phyloP scores from a whole-genome alignment of 2,329 filamentous ascomycete species.

The Aureobasidium sp. region DNA sequence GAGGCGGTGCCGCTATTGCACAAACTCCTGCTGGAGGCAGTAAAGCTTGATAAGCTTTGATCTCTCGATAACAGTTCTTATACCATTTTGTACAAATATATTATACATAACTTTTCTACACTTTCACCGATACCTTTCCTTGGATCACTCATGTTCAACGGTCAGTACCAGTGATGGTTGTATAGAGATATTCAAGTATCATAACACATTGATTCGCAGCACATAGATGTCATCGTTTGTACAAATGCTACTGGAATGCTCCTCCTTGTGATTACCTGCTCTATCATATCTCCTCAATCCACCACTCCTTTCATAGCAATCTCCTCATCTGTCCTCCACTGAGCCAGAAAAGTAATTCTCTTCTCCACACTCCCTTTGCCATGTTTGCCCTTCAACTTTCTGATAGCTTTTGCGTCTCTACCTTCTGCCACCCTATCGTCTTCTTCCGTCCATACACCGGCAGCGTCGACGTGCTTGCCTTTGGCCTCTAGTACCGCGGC shows the following conservation, averaged over 20 bases:
- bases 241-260: too few relatives aligned
- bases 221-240: too few relatives aligned
- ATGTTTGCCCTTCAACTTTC: slow-evolving; percentile 50
- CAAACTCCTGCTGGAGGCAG: neutral
- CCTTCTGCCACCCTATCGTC: slow-evolving; percentile 60
- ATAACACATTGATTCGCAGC: too few relatives aligned
- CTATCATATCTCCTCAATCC: too few relatives aligned
- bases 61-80: too few relatives aligned
- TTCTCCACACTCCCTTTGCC: slow-evolving; percentile 41
- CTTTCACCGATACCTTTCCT: too few relatives aligned
- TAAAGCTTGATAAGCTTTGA: neutral
- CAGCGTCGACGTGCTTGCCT: slow-evolving; percentile 35
- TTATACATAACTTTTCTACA: too few relatives aligned
- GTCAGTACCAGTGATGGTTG: too few relatives aligned
- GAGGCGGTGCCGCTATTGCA: neutral
- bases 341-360: slow-evolving; percentile 31
- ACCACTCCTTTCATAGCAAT: neutral
- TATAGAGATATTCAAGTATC: too few relatives aligned
- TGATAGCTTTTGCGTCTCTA: slow-evolving; percentile 39
- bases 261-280: too few relatives aligned
- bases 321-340: slow-evolving; percentile 20
- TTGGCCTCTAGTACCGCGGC: slow-evolving; percentile 52
- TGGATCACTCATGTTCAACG: too few relatives aligned
- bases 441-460: slow-evolving; percentile 66
- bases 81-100: too few relatives aligned